A percentile compares a stretch with the other conserved stretches of the same genome.
Conservation (phyloP, 257 asterid species). For the Ophiorrhiza pumila region DNA sequence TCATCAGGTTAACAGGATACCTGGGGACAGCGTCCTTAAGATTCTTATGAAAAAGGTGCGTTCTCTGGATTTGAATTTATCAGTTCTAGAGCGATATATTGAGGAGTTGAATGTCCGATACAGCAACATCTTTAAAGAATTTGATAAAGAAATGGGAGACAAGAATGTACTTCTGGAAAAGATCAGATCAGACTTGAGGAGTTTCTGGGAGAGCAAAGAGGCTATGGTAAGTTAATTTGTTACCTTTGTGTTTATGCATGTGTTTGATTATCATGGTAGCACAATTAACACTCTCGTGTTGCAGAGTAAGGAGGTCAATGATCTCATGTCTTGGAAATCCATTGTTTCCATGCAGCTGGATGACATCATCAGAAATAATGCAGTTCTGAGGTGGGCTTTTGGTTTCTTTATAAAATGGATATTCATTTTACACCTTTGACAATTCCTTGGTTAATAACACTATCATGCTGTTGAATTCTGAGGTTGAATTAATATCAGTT, state of each 20-base stretch:
- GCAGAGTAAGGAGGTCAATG: slow-evolving; percentile 71
- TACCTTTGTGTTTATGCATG: neutral
- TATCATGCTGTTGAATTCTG: neutral
- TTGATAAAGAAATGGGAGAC: slow-evolving; percentile 61
- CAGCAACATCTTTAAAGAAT: slow-evolving; percentile 57
- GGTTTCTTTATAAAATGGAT: slow-evolving; percentile 1
- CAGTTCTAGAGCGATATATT: slow-evolving; percentile 70
- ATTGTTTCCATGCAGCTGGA: slow-evolving; percentile 64
- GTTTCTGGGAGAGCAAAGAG: slow-evolving; percentile 61
- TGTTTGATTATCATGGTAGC: neutral
- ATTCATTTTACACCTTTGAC: neutral
- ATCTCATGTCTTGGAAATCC: slow-evolving; percentile 77
- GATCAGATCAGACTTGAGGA: slow-evolving; percentile 51
- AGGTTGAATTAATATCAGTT: neutral
- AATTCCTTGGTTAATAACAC: neutral
- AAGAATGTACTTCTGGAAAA: slow-evolving; percentile 52
- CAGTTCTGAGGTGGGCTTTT: slow-evolving; percentile 61
- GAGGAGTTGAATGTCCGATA: slow-evolving; percentile 78
- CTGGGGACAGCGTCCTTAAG: slow-evolving; percentile 96
- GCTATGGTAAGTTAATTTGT: slow-evolving; percentile 52
- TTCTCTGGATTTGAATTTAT: slow-evolving; percentile 79
- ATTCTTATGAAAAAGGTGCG: slow-evolving; percentile 82
- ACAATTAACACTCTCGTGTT: slow-evolving; percentile 21
- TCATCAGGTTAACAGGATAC: slow-evolving; percentile 82
- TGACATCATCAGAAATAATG: slow-evolving; percentile 50